These are phyloP conservation scores for Sambucus nigra DNA, from an alignment of 129 eudicot species.

Conservation along the genomic window DNA sequence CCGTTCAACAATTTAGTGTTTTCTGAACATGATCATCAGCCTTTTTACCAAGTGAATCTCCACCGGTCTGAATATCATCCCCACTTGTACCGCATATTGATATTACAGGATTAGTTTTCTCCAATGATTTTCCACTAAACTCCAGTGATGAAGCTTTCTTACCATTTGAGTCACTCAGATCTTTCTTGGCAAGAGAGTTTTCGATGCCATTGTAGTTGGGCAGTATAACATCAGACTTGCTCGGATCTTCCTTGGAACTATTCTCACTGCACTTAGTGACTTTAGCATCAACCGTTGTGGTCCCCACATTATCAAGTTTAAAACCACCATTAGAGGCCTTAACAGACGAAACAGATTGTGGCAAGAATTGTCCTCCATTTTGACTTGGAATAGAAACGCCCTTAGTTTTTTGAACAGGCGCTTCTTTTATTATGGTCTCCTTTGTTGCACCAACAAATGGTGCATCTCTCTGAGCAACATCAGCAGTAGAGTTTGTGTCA, in stretches of 20 bases:
- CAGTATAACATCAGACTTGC: not conserved
- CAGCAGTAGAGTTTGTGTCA: conserved; percentile 15
- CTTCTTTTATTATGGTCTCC: conserved; percentile 15
- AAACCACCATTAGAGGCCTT: not conserved
- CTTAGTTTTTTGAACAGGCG: conserved; percentile 6
- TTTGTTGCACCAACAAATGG: conserved; percentile 5
- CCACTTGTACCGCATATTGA: not conserved
- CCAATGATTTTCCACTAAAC: not conserved
- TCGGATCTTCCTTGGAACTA: not conserved
- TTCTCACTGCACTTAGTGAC: not conserved
- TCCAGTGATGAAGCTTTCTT: not conserved
- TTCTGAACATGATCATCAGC: conserved; percentile 10
- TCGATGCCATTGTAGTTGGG: conserved; percentile 1
- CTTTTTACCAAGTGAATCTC: conserved; percentile 7
- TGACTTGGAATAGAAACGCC: not conserved
- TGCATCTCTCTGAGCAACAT: conserved; percentile 21
- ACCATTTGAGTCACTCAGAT: not conserved
- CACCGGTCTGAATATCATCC: conserved; percentile 6
- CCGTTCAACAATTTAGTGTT: conserved; percentile 5
- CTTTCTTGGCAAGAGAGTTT: conserved; percentile 1
- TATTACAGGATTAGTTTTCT: not conserved
- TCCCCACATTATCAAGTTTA: not conserved
- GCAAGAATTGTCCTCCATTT: not conserved
- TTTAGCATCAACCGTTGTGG: not conserved
- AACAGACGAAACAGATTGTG: not conserved